Evolutionary conservation across 2,329 filamentous ascomycete genomes (phyloP).

Genomic region (Cephalotrichum gorgonifer): DNA sequence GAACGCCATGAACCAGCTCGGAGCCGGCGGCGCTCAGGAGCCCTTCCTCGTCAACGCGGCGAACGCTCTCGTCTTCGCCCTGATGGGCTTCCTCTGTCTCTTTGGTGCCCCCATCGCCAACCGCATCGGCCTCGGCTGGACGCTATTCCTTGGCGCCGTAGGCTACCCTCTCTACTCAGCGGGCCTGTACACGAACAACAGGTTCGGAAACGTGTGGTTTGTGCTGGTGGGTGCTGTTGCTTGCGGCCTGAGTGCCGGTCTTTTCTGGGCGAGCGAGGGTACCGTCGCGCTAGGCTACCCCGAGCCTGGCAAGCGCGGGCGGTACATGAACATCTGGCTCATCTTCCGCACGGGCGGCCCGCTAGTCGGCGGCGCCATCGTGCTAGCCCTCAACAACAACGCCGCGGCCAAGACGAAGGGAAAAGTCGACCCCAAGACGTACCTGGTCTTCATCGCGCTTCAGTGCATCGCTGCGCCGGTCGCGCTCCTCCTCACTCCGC

Average conservation of each 20-base stretch:
- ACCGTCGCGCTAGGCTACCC: constrained; percentile 38
- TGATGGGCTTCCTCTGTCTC: constrained; percentile 32
- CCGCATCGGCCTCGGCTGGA: constrained; percentile 34
- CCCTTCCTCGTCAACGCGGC: constrained; percentile 33
- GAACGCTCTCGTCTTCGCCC: constrained; percentile 38
- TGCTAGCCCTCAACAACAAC: constrained; percentile 28
- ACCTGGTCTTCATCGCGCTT: constrained; percentile 17
- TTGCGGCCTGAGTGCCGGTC: constrained; percentile 35
- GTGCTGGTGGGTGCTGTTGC: constrained; percentile 35
- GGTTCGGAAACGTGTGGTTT: constrained; percentile 40
- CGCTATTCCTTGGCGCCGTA: constrained; percentile 30
- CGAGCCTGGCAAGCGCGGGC: constrained; percentile 32
- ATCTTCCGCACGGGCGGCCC: constrained; percentile 35
- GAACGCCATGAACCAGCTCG: constrained; percentile 44
- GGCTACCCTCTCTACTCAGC: constrained; percentile 38
- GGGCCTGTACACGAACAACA: constrained; percentile 37
- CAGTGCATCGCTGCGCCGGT: constrained; percentile 15
- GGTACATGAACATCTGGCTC: constrained; percentile 53
- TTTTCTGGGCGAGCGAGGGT: constrained; percentile 41
- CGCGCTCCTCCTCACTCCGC: constrained; percentile 15
- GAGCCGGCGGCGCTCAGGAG: constrained; percentile 39
- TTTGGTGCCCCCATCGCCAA: constrained; percentile 27
- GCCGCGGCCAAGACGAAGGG: constrained; percentile 11
- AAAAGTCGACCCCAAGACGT: constrained; percentile 15
- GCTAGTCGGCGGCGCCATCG: constrained; percentile 33